Percentiles rank a stretch among this genome's conserved stretches.
phyloP scores from a whole-genome alignment of 2,329 filamentous ascomycete genomes.

The Pyrenophora seminiperda region DNA sequence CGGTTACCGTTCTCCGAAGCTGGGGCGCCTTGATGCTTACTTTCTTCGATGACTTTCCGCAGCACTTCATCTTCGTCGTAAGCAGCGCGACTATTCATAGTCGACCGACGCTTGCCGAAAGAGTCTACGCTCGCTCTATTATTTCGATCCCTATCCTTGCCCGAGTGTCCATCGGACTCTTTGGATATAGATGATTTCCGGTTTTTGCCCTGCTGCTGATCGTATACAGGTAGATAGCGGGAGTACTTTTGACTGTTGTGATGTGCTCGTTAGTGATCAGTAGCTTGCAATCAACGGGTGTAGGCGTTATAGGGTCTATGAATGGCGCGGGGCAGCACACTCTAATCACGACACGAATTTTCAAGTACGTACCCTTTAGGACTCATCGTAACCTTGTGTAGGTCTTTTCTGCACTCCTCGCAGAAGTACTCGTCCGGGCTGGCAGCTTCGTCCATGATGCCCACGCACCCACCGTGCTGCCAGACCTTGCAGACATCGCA shows the following conservation, averaged over 20 bases:
- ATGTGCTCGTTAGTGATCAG: slow-evolving; percentile 7
- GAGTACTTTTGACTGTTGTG: slow-evolving; percentile 63
- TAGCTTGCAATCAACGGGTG: neutral
- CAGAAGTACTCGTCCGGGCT: slow-evolving; percentile 98
- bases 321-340: too few species aligned
- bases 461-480: slow-evolving; percentile 98
- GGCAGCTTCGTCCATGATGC: slow-evolving; percentile 90
- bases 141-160: slow-evolving; percentile 62
- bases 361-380: slow-evolving; percentile 76
- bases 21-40: slow-evolving; percentile 76
- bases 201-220: slow-evolving; percentile 57
- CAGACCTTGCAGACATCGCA: slow-evolving; percentile 98
- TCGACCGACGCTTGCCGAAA: slow-evolving; percentile 83
- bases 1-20: slow-evolving; percentile 62
- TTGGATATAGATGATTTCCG: slow-evolving; percentile 70
- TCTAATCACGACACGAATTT: too few species aligned
- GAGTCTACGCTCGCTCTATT: slow-evolving; percentile 60
- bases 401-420: slow-evolving; percentile 88
- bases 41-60: slow-evolving; percentile 89
- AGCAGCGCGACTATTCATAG: slow-evolving; percentile 95
- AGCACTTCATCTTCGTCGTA: slow-evolving; percentile 95
- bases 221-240: slow-evolving; percentile 65
- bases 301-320: too few species aligned
- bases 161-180: slow-evolving; percentile 61
- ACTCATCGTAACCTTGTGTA: slow-evolving; percentile 82